These are phyloP conservation scores for Allantophomopsis cytisporea DNA, from an alignment of 2,329 filamentous ascomycete genomes.

Conservation along the genomic window DNA sequence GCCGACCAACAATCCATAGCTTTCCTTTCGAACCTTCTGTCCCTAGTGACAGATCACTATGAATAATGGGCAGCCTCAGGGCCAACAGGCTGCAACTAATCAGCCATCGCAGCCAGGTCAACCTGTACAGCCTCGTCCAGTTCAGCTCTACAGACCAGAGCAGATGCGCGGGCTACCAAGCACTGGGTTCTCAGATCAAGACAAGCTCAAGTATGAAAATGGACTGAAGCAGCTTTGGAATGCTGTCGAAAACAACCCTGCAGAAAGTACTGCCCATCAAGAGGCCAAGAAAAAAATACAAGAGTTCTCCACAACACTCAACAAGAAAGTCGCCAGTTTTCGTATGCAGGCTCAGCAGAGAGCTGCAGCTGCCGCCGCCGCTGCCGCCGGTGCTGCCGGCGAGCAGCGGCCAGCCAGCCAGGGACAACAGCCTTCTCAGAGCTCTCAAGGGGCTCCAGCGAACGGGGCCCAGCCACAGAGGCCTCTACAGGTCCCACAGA, in stretches of 20 bases:
- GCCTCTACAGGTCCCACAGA: slow-evolving; percentile 5
- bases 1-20: too few relatives aligned
- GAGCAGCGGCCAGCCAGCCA: slow-evolving; percentile 5
- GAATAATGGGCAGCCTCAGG: not conserved
- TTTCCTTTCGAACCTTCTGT: too few relatives aligned
- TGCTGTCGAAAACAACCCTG: slow-evolving; percentile 31
- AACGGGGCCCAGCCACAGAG: slow-evolving; percentile 1
- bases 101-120: slow-evolving; percentile 10
- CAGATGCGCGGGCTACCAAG: slow-evolving; percentile 17
- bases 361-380: slow-evolving; percentile 3
- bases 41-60: too few relatives aligned
- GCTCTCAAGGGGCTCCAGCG: slow-evolving; percentile 2
- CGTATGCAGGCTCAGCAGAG: slow-evolving; percentile 5
- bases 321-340: slow-evolving; percentile 31
- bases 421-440: slow-evolving; percentile 2
- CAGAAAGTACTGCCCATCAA: slow-evolving; percentile 32
- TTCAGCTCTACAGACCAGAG: slow-evolving; percentile 14
- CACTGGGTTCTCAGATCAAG: slow-evolving; percentile 30
- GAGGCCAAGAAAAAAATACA: slow-evolving; percentile 41
- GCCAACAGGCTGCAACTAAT: slow-evolving; percentile 7
- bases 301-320: slow-evolving; percentile 46
- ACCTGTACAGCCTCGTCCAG: slow-evolving; percentile 9
- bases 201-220: slow-evolving; percentile 43
- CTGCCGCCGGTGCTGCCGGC: slow-evolving; percentile 3
- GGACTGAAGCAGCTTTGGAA: slow-evolving; percentile 39